Conservation (phyloP, 108 stramenopile genomes). For the Nitzschia palea region DNA sequence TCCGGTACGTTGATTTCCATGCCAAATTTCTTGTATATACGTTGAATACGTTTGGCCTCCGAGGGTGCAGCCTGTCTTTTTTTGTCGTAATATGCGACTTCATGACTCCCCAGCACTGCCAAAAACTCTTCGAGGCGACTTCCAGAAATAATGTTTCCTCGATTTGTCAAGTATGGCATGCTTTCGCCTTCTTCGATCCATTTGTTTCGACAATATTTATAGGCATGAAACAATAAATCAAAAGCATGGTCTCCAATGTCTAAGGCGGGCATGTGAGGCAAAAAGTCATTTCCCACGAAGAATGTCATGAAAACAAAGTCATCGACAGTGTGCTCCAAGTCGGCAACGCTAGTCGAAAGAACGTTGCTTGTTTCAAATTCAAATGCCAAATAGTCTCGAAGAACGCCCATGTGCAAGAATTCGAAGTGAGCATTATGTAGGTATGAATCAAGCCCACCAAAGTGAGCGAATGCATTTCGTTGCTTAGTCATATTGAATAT, state of each 20-base stretch:
- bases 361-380: slow-evolving; percentile 86
- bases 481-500: slow-evolving; percentile 66
- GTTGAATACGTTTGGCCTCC: slow-evolving; percentile 55
- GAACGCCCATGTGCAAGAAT: slow-evolving; percentile 91
- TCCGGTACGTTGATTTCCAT: slow-evolving; percentile 51
- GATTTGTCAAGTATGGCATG: slow-evolving; percentile 89
- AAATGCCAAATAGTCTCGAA: slow-evolving; percentile 93
- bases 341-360: slow-evolving; percentile 53
- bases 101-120: slow-evolving; percentile 66
- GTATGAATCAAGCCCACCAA: slow-evolving; percentile 38
- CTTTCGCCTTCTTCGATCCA: slow-evolving; percentile 64
- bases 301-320: slow-evolving; percentile 99
- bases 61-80: slow-evolving; percentile 45
- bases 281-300: slow-evolving; percentile 98
- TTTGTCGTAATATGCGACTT: slow-evolving; percentile 75
- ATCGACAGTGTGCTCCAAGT: slow-evolving; percentile 93
- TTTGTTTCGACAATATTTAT: slow-evolving; percentile 72
- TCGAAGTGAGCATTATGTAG: slow-evolving; percentile 93
- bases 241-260: slow-evolving; percentile 97
- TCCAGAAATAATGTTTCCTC: slow-evolving; percentile 76
- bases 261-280: slow-evolving; percentile 96
- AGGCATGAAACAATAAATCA: slow-evolving; percentile 91
- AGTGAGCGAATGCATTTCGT: slow-evolving; percentile 26
- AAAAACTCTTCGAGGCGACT: slow-evolving; percentile 70
- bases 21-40: slow-evolving; percentile 55